Percentiles rank a stretch among this genome's conserved stretches.
These are phyloP conservation scores for Blastobotrys aristatus DNA, from an alignment of 1,139 yeast genomes.

Conservation along the genomic window DNA sequence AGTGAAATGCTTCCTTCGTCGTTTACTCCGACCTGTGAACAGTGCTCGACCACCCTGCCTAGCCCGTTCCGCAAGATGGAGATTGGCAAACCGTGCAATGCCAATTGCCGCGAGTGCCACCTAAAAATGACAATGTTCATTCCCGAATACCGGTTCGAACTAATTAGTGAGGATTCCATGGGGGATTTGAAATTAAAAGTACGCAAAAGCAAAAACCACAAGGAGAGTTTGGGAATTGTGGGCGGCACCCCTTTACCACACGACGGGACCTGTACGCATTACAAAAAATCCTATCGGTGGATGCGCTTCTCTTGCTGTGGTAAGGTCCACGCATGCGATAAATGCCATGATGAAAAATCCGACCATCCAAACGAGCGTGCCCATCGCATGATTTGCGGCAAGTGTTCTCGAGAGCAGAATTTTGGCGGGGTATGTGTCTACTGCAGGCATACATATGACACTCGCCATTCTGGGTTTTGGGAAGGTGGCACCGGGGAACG, in stretches of 20 bases:
- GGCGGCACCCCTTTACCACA: slow-evolving; percentile 40
- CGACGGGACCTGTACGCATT: slow-evolving; percentile 39
- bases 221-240: slow-evolving; percentile 32
- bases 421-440: slow-evolving; percentile 34
- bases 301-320: slow-evolving; percentile 41
- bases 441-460: slow-evolving; percentile 36
- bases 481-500: slow-evolving; percentile 45
- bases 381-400: slow-evolving; percentile 40
- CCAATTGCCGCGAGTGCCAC: slow-evolving; percentile 37
- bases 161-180: slow-evolving; percentile 29
- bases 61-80: slow-evolving; percentile 34
- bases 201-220: slow-evolving; percentile 20
- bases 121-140: slow-evolving; percentile 32
- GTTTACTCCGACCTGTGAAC: slow-evolving; percentile 37
- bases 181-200: slow-evolving; percentile 20
- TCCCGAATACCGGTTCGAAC: slow-evolving; percentile 32
- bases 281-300: slow-evolving; percentile 40
- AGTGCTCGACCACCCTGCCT: slow-evolving; percentile 30
- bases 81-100: slow-evolving; percentile 31
- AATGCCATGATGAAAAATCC: slow-evolving; percentile 38
- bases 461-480: slow-evolving; percentile 39
- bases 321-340: slow-evolving; percentile 40
- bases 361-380: slow-evolving; percentile 39
- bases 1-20: slow-evolving; percentile 36
- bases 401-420: slow-evolving; percentile 41